Conservation (phyloP, 2,329 filamentous ascomycete species). For the Ambrosiella cleistominuta region DNA sequence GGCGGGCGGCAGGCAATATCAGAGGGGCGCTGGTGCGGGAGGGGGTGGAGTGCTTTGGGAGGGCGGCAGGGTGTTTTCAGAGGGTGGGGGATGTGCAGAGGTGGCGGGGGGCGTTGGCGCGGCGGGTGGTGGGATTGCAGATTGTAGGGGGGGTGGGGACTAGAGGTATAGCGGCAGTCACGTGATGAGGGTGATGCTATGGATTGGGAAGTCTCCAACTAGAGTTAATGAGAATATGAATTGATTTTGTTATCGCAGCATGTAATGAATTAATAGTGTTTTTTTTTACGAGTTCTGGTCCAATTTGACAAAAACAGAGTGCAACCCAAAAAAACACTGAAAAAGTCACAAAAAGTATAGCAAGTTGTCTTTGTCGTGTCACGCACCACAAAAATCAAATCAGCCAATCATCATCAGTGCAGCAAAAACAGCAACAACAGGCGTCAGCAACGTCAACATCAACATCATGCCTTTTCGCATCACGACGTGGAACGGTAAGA, state of each 20-base stretch:
- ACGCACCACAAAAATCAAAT: too few species aligned
- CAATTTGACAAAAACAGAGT: too few species aligned
- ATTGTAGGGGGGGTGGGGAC: not conserved
- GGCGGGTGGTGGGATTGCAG: not conserved
- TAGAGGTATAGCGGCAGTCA: not conserved
- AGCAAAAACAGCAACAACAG: too few species aligned
- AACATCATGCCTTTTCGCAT: slow-evolving; percentile 55
- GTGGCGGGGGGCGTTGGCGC: not conserved
- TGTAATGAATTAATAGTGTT: too few species aligned
- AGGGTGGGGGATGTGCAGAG: not conserved
- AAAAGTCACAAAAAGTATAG: too few species aligned
- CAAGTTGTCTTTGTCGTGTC: too few species aligned
- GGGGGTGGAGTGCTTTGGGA: not conserved
- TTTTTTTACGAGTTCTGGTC: too few species aligned
- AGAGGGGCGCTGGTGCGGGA: not conserved
- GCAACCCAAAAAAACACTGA: too few species aligned
- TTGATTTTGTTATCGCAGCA: too few species aligned
- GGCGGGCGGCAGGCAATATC: slow-evolving; percentile 18
- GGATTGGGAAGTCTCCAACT: not conserved
- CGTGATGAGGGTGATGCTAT: not conserved
- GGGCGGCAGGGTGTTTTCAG: not conserved
- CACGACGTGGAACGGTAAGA: slow-evolving; percentile 69
- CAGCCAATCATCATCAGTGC: too few species aligned
- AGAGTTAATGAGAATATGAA: too few species aligned
- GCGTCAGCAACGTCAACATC: too few species aligned